Evolutionary conservation across 352 stramenopile genomes (phyloP), one percentile per base, ranked within the genome.

Genomic region (Pythium aristosporum): DNA sequence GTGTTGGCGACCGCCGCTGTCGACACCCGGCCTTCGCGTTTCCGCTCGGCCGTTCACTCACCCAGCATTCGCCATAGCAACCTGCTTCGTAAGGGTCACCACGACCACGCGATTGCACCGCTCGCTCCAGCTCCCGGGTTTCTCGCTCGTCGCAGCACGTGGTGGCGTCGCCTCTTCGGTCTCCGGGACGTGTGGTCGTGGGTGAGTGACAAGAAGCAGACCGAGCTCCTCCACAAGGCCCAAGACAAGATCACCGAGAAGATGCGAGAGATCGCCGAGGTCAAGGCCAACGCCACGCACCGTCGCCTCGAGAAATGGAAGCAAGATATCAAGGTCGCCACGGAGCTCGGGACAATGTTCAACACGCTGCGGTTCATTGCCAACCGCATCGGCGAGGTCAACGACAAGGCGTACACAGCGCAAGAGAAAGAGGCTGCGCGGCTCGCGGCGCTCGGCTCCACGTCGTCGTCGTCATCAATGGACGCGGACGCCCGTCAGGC

Each of bases 381-480:
- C 23, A 61, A 61, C 54, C 54, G 54, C 39, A 28, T 51, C 15
- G 54, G 23, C 28, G 28, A 61, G 20, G 25, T 61, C 21, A 50
- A 61, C 54, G 54, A 61, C 41, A 49, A 61, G 21, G 21, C 13
- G 7, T 50, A 30, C 39, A 51, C 37, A 12, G 25, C 48, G 41
- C n/a, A 51, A 28, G 54, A 61, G 16, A 18, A 57, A 46, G 50
- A 44, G 11, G 50, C 30, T 1, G 50, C 50, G 37, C 18, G 41
- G 18, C 39, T 41, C 15, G 54, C 54, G 2, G 54, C 54, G 54
- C 41, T 61, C 13, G 39, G 36, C 21, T 32, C 52, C 2, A 34
- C 50, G 21, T 83, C 75, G 39, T 85, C 76, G 53, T 80, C 75
- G 39, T 85, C 76, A 50, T 80, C 53, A 23, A n/a, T 58, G 52